phyloP scores from a whole-genome alignment of 306 rosid species.

The Hylodesmum podocarpum region DNA sequence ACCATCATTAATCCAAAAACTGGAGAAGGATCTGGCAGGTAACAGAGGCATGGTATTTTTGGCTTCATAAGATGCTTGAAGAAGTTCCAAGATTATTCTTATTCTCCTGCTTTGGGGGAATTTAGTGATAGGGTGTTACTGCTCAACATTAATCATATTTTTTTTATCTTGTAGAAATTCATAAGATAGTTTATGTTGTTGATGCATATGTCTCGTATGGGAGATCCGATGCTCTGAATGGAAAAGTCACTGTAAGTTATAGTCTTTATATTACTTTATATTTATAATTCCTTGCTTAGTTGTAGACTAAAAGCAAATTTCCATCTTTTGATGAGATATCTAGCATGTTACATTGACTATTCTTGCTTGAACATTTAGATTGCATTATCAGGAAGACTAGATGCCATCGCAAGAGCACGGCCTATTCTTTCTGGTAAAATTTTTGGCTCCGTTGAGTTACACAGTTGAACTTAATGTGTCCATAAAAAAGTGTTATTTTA shows the following conservation, averaged over 20 bases:
- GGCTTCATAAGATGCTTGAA: constrained; percentile 10
- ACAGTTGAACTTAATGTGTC: constrained; percentile 2
- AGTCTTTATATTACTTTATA: constrained; percentile 3
- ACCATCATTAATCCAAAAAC: constrained; percentile 49
- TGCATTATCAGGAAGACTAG: constrained; percentile 69
- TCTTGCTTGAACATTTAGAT: constrained; percentile 50
- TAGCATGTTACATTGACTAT: constrained; percentile 24
- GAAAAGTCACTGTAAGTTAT: constrained; percentile 65
- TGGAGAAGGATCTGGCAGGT: constrained; percentile 62
- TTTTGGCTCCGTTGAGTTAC: constrained; percentile 14
- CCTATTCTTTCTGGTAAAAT: constrained; percentile 76
- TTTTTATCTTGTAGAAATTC: constrained; percentile 56
- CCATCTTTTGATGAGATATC: constrained; percentile 13
- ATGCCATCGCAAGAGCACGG: constrained; percentile 66
- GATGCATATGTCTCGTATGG: constrained; percentile 64
- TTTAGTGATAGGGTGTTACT: not conserved
- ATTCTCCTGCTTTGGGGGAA: not conserved
- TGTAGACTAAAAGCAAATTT: constrained; percentile 11
- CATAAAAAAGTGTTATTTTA: not conserved
- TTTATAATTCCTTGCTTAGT: constrained; percentile 7
- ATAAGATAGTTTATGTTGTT: constrained; percentile 49
- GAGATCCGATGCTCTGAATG: constrained; percentile 61
- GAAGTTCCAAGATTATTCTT: constrained; percentile 3
- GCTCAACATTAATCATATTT: constrained; percentile 17
- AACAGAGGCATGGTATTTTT: constrained; percentile 34